A percentile compares a stretch with the other conserved stretches of the same genome.
These are phyloP conservation scores for Thamnidium elegans DNA, from an alignment of 192 early-diverging fungal genomes.

Conservation along the genomic window DNA sequence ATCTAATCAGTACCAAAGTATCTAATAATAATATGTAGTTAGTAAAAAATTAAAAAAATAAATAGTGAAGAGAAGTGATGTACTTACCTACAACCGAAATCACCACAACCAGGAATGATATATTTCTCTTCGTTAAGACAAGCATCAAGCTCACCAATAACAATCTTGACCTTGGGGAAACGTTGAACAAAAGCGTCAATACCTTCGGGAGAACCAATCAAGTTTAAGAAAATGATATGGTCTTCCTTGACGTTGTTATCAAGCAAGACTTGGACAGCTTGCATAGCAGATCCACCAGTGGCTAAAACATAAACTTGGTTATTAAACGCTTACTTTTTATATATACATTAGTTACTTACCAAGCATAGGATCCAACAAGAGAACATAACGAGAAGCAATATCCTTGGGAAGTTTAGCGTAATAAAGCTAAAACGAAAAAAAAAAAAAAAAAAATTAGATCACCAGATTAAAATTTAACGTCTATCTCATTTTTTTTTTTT, in stretches of 20 bases:
- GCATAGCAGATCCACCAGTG: constrained; percentile 91
- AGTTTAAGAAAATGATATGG: constrained; percentile 87
- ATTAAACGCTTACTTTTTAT: no score
- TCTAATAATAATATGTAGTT: not conserved
- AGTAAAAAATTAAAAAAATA: not conserved
- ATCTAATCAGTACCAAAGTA: constrained; percentile 30
- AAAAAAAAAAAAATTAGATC: constrained; percentile 3
- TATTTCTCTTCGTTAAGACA: constrained; percentile 81
- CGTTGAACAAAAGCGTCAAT: constrained; percentile 63
- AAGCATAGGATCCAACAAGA: constrained; percentile 94
- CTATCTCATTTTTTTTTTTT: not conserved
- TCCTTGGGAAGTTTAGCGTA: constrained; percentile 92
- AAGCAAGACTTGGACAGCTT: constrained; percentile 86
- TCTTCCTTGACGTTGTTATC: constrained; percentile 83
- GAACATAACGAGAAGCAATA: constrained; percentile 74
- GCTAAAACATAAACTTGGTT: constrained; percentile 41
- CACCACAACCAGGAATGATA: constrained; percentile 88
- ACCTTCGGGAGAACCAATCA: constrained; percentile 86
- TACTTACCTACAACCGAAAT: constrained; percentile 85
- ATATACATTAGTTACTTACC: constrained; percentile 41
- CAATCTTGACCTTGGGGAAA: constrained; percentile 81
- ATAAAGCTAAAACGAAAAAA: constrained; percentile 56
- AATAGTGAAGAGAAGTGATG: not conserved
- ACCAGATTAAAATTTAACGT: not conserved
- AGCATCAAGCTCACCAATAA: constrained; percentile 83